phyloP scores from a whole-genome alignment of 805 yeast species.

The Saturnispora silvae region DNA sequence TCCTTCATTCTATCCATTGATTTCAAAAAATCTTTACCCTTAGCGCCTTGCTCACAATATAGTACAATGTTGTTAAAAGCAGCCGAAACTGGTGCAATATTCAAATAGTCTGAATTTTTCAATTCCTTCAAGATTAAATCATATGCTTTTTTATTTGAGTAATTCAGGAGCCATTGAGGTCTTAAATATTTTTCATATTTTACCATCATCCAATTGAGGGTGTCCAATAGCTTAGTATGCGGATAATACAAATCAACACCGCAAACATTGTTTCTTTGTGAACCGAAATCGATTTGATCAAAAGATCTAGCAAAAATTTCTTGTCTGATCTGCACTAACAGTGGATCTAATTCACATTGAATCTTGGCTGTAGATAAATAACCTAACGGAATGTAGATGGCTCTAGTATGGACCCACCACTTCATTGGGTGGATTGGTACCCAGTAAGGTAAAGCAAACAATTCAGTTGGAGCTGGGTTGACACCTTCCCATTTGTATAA shows the following conservation, averaged over 20 bases:
- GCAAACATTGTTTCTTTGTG: slow-evolving; percentile 75
- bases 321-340: slow-evolving; percentile 52
- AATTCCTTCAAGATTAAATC: slow-evolving; percentile 65
- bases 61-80: slow-evolving; percentile 74
- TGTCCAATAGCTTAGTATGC: slow-evolving; percentile 58
- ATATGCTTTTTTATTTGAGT: slow-evolving; percentile 42
- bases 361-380: slow-evolving; percentile 54
- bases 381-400: slow-evolving; percentile 79
- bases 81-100: slow-evolving; percentile 90
- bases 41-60: slow-evolving; percentile 56
- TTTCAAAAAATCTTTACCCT: slow-evolving; percentile 48
- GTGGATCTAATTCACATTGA: slow-evolving; percentile 50
- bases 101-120: slow-evolving; percentile 64
- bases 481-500: slow-evolving; percentile 93
- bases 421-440: slow-evolving; percentile 85
- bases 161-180: slow-evolving; percentile 59
- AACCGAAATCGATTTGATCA: slow-evolving; percentile 53
- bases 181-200: slow-evolving; percentile 62
- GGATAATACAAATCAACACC: slow-evolving; percentile 93
- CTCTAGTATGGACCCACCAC: slow-evolving; percentile 99
- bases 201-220: slow-evolving; percentile 48
- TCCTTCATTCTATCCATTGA: slow-evolving; percentile 59
- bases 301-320: slow-evolving; percentile 71
- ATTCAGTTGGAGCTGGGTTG: slow-evolving; percentile 95
- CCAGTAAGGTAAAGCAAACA: slow-evolving; percentile 77